Percentiles rank a stretch among this genome's conserved stretches.
Evolutionary conservation across 257 asterid genomes (phyloP).

Genomic region (Rubia yunnanensis): DNA sequence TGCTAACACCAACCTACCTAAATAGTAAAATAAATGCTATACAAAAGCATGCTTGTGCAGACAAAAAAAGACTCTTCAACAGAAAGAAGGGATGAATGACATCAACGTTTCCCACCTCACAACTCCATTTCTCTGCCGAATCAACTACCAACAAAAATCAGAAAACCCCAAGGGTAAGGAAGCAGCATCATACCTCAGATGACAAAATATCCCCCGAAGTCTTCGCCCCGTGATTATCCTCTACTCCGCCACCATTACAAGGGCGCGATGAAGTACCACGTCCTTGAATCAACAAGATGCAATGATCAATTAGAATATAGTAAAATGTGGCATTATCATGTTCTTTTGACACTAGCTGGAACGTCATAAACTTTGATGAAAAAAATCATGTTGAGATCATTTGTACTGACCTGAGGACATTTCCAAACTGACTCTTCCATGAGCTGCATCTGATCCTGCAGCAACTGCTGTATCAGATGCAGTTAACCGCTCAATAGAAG

Average conservation of each 20-base stretch:
- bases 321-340: background rate
- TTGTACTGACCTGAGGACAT: slow-evolving; percentile 22
- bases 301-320: slow-evolving; percentile 8
- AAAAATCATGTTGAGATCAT: background rate
- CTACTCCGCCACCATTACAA: slow-evolving; percentile 41
- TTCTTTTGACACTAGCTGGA: background rate
- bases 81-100: background rate
- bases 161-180: background rate
- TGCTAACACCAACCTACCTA: background rate
- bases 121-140: background rate
- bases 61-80: background rate
- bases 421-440: slow-evolving; percentile 33
- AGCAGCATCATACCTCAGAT: slow-evolving; percentile 43
- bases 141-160: background rate
- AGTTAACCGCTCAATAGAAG: slow-evolving; percentile 39
- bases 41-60: background rate
- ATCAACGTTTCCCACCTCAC: background rate
- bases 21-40: background rate
- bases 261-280: slow-evolving; percentile 32
- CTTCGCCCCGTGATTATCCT: slow-evolving; percentile 38
- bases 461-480: slow-evolving; percentile 31
- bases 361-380: background rate
- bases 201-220: slow-evolving; percentile 34
- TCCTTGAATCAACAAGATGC: slow-evolving; percentile 35
- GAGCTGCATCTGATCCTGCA: slow-evolving; percentile 35